A percentile compares a stretch with the other conserved stretches of the same genome.
phyloP scores from a whole-genome alignment of 352 stramenopile genomes.

The Globisporangium mamillatum region DNA sequence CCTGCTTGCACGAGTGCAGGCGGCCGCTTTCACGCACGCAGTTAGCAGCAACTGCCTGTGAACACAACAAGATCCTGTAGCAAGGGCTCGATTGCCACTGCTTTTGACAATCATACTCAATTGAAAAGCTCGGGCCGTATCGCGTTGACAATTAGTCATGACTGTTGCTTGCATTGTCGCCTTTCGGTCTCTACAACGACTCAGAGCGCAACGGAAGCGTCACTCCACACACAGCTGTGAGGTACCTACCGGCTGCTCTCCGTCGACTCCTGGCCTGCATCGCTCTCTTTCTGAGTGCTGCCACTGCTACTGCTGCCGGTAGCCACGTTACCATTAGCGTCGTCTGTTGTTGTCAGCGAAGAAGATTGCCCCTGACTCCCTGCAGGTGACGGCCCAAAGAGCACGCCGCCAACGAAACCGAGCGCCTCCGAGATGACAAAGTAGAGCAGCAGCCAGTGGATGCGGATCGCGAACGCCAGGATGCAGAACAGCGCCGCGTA shows the following conservation, averaged over 20 bases:
- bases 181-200: background rate
- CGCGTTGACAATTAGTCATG: too few species aligned
- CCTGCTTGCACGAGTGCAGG: too few species aligned
- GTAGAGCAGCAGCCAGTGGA: conserved; percentile 70
- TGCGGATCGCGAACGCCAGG: conserved; percentile 51
- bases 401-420: conserved; percentile 31
- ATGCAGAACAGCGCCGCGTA: conserved; percentile 72
- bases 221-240: background rate
- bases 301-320: background rate
- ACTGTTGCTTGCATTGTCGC: background rate
- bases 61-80: background rate
- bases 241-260: conserved; percentile 3
- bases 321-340: background rate
- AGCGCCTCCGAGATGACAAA: conserved; percentile 50
- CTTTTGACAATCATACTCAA: too few species aligned
- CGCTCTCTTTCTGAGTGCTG: background rate
- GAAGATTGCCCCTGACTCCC: background rate
- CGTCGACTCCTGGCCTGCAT: background rate
- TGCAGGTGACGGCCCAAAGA: conserved; percentile 31
- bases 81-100: too few species aligned
- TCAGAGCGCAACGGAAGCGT: background rate
- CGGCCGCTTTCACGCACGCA: too few species aligned
- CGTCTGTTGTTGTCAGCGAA: conserved; percentile 2
- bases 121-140: too few species aligned
- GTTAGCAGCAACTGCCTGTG: too few species aligned